A percentile compares a stretch with the other conserved stretches of the same genome.
Conservation (phyloP, 2,329 filamentous ascomycete genomes). For the Chrysosporium keratinophilum region DNA sequence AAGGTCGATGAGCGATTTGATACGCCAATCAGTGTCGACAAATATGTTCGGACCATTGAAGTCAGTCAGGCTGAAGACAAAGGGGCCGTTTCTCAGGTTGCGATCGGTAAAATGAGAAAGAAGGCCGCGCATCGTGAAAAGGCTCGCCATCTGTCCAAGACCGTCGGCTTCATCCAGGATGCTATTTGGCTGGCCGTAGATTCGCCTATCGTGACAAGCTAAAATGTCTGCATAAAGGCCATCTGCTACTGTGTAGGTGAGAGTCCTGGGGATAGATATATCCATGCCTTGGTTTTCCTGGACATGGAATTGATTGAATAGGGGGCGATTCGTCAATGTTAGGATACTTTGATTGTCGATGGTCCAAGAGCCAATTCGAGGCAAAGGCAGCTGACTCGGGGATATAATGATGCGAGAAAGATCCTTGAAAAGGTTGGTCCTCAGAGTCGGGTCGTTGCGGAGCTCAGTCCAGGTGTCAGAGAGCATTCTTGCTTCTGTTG, state of each 20-base stretch:
- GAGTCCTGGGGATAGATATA: slow-evolving; percentile 24
- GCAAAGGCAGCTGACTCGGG: slow-evolving; percentile 19
- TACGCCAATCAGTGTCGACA: slow-evolving; percentile 27
- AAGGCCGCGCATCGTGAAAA: slow-evolving; percentile 24
- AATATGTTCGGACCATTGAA: slow-evolving; percentile 33
- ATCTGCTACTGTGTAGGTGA: slow-evolving; percentile 27
- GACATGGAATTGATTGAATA: slow-evolving; percentile 24
- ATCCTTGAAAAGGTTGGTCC: slow-evolving; percentile 18
- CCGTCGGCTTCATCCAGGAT: slow-evolving; percentile 24
- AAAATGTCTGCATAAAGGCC: slow-evolving; percentile 27
- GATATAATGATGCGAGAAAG: slow-evolving; percentile 21
- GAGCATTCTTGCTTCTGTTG: slow-evolving; percentile 18
- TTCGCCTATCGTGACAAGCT: slow-evolving; percentile 27
- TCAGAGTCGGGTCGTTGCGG: slow-evolving; percentile 1
- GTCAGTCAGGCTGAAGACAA: slow-evolving; percentile 31
- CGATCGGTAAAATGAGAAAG: slow-evolving; percentile 21
- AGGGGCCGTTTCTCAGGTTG: slow-evolving; percentile 25
- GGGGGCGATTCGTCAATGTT: slow-evolving; percentile 29
- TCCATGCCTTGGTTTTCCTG: slow-evolving; percentile 28
- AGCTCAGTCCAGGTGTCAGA: slow-evolving; percentile 19
- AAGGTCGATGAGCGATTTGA: slow-evolving; percentile 27
- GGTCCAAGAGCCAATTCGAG: slow-evolving; percentile 27
- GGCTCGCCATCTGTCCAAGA: slow-evolving; percentile 23
- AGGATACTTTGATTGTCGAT: slow-evolving; percentile 24
- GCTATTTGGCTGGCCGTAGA: slow-evolving; percentile 28